A percentile compares a stretch with the other conserved stretches of the same genome.
Conservation (phyloP, 1,139 yeast species). For the Pichia sp. region DNA sequence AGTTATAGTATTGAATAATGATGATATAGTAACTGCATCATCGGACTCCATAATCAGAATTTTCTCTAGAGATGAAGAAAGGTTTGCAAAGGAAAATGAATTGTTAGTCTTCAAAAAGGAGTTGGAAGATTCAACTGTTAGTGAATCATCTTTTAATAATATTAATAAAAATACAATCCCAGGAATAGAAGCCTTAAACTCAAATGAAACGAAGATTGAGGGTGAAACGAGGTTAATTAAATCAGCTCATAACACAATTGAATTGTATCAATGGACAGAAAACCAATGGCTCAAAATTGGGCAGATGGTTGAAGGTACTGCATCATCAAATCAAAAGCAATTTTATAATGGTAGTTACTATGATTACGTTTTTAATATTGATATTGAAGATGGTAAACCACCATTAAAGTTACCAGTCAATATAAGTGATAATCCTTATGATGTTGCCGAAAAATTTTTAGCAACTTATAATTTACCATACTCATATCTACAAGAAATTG, state of each 20-base stretch:
- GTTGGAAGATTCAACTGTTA: slow-evolving; percentile 61
- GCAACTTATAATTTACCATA: slow-evolving; percentile 70
- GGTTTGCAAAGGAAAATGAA: slow-evolving; percentile 52
- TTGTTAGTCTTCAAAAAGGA: slow-evolving; percentile 45
- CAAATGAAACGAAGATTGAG: slow-evolving; percentile 58
- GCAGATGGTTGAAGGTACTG: slow-evolving; percentile 68
- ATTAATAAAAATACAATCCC: slow-evolving; percentile 66
- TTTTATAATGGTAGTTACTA: slow-evolving; percentile 64
- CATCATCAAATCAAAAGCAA: slow-evolving; percentile 48
- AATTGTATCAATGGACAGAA: slow-evolving; percentile 82
- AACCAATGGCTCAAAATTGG: slow-evolving; percentile 82
- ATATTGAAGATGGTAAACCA: slow-evolving; percentile 84
- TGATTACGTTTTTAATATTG: slow-evolving; percentile 95
- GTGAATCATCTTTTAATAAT: slow-evolving; percentile 52
- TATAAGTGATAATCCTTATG: slow-evolving; percentile 74
- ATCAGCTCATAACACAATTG: slow-evolving; percentile 54
- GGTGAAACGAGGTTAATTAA: slow-evolving; percentile 84
- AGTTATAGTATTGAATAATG: slow-evolving; percentile 52
- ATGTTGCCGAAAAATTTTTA: slow-evolving; percentile 74
- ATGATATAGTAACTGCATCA: slow-evolving; percentile 77
- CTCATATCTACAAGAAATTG: slow-evolving; percentile 73
- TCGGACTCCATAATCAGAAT: slow-evolving; percentile 73
- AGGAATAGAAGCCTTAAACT: slow-evolving; percentile 51
- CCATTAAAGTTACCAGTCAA: slow-evolving; percentile 88
- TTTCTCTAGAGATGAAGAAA: slow-evolving; percentile 47